Conservation (phyloP, 2,329 filamentous ascomycete species). For the Aspergillus ochraceus region DNA sequence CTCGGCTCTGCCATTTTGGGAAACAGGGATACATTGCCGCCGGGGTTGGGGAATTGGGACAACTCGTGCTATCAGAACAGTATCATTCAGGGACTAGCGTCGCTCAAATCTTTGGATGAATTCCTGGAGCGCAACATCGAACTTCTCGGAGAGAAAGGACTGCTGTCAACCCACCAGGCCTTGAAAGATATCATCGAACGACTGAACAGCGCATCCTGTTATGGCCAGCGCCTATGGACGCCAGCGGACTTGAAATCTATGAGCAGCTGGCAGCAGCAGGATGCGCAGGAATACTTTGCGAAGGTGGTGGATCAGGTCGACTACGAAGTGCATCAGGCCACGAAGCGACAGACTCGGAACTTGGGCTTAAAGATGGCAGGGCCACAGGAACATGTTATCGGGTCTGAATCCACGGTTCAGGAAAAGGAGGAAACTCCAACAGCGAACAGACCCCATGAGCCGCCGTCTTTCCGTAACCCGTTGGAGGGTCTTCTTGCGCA, state of each 20-base stretch:
- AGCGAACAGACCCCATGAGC: constrained; percentile 15
- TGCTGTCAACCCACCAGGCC: constrained; percentile 51
- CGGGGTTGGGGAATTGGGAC: constrained; percentile 83
- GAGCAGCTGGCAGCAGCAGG: constrained; percentile 94
- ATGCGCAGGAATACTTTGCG: constrained; percentile 95
- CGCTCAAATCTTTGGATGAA: constrained; percentile 66
- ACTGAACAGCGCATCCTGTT: constrained; percentile 68
- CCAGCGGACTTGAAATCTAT: constrained; percentile 81
- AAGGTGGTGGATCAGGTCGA: constrained; percentile 85
- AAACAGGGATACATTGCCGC: constrained; percentile 36
- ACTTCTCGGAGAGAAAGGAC: constrained; percentile 35
- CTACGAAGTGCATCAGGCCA: constrained; percentile 65
- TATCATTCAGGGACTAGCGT: constrained; percentile 80
- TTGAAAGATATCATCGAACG: constrained; percentile 68
- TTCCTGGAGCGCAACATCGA: constrained; percentile 59
- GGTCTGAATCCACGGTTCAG: constrained; percentile 18
- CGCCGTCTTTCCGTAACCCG: constrained; percentile 62
- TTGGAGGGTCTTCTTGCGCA: constrained; percentile 86
- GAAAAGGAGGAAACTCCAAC: constrained; percentile 15
- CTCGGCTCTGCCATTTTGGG: constrained; percentile 50
- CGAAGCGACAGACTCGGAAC: constrained; percentile 44
- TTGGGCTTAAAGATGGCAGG: constrained; percentile 42
- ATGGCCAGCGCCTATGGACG: constrained; percentile 78
- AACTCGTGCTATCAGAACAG: constrained; percentile 99
- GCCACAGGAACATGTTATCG: constrained; percentile 34